Evolutionary conservation across 805 yeast species (phyloP), one percentile per base, ranked within the genome.

Genomic region (Clavispora vitiphila): DNA sequence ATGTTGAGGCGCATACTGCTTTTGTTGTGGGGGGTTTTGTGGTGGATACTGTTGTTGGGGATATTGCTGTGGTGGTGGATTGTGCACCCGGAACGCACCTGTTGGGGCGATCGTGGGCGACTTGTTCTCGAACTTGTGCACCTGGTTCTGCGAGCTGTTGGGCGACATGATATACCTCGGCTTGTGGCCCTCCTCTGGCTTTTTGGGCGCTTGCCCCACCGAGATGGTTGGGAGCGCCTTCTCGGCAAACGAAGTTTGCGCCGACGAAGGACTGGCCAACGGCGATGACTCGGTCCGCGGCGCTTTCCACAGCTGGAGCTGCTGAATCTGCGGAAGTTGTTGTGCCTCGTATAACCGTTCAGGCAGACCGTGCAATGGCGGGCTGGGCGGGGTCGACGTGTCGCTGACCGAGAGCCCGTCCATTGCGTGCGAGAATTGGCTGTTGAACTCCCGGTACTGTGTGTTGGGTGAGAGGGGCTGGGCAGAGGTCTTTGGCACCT

Each of bases 391-490:
- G n/a, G n/a, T n/a, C 32, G 40, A 8, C 39, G 32, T 4, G 8
- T 27, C 12, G 31, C 20, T 7, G 22, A 27, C 11, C 31, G 18
- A 15, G 19, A 27, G 35, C 19, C 40, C 43, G 20, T 53, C 56
- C 22, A 60, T 58, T 7, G 53, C 47, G 30, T 59, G 49, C n/a
- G 55, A 51, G 49, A 67, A 66, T 42, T 67, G 72, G 41, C 62
- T 58, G 47, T 61, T 67, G 52, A 69, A 66, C 49, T 69, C 72
- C 38, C 62, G 50, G 45, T 66, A 69, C 46, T 69, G 75, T 1
- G 74, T 66, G 60, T 58, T 60, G 7, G 75, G 74, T 5, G 70
- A 62, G 41, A 64, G 67, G 27, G 62, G 45, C n/a, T 61, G 55
- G 37, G 67, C 60, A 26, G 61, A 56, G 47, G 62, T 62, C 27